Evolutionary conservation across 1,284 basidiomycete species (phyloP).

Genomic region (Tilletia horrida): DNA sequence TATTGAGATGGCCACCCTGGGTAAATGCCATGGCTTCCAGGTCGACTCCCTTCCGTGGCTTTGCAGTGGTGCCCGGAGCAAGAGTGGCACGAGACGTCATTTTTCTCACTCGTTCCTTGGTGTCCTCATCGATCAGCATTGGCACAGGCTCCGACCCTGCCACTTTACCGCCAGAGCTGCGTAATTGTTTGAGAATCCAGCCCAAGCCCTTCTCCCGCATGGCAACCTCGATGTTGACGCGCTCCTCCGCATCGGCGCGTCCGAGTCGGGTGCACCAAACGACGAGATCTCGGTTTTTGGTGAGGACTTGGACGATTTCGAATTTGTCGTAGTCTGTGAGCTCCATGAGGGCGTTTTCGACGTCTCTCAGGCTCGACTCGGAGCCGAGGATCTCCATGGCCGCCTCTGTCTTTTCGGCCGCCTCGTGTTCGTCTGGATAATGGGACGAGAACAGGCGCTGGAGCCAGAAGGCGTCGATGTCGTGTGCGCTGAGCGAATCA

Average conservation of each 20-base stretch:
- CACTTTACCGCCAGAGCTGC: slow-evolving; percentile 27
- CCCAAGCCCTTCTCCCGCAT: slow-evolving; percentile 97
- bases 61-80: slow-evolving; percentile 74
- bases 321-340: slow-evolving; percentile 90
- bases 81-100: slow-evolving; percentile 85
- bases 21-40: slow-evolving; percentile 92
- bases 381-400: slow-evolving; percentile 78
- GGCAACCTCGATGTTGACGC: slow-evolving; percentile 89
- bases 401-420: slow-evolving; percentile 81
- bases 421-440: slow-evolving; percentile 90
- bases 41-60: slow-evolving; percentile 82
- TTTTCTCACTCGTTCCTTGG: slow-evolving; percentile 48
- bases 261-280: slow-evolving; percentile 98
- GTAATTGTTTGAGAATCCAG: slow-evolving; percentile 86
- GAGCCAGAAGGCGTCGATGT: slow-evolving; percentile 97
- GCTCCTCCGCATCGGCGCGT: slow-evolving; percentile 81
- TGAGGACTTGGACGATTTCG: slow-evolving; percentile 82
- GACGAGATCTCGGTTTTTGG: slow-evolving; percentile 91
- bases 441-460: slow-evolving; percentile 86
- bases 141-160: slow-evolving; percentile 52
- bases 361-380: slow-evolving; percentile 86
- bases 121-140: slow-evolving; percentile 73
- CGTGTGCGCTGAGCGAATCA: slow-evolving; percentile 70
- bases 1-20: slow-evolving; percentile 94
- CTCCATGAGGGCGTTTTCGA: slow-evolving; percentile 96